Evolutionary conservation across 129 eudicot genomes (phyloP).

Genomic region (Smallanthus sonchifolius): DNA sequence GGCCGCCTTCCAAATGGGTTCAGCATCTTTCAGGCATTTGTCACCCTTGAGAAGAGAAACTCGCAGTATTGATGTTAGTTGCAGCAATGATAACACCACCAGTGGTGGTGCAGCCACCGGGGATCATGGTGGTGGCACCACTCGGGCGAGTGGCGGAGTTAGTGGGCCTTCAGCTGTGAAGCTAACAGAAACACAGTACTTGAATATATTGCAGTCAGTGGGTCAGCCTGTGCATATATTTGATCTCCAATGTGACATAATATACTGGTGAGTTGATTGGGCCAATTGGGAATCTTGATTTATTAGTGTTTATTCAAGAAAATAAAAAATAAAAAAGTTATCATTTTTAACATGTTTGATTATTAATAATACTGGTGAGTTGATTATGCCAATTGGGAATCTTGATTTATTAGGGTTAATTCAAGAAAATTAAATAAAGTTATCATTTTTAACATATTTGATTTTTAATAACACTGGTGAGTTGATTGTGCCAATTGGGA

Average conservation of each 20-base stretch:
- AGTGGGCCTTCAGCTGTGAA: constrained; percentile 46
- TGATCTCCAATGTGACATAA: constrained; percentile 47
- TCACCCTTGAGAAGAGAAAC: constrained; percentile 91
- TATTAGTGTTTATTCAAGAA: no score
- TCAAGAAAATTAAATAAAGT: not conserved
- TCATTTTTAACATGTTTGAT: no score
- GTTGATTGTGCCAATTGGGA: no score
- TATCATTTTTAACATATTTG: not conserved
- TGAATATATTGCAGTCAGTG: constrained; percentile 93
- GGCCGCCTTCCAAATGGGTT: constrained; percentile 50
- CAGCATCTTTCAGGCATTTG: constrained; percentile 62
- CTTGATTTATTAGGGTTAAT: not conserved
- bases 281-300: not conserved
- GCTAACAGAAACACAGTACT: constrained; percentile 77
- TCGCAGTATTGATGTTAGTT: constrained; percentile 31
- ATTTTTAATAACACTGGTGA: not conserved
- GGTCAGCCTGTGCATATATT: constrained; percentile 90
- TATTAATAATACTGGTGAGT: not conserved
- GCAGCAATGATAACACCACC: constrained; percentile 11
- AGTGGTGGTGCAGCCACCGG: not conserved
- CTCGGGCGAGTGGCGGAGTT: constrained; percentile 26
- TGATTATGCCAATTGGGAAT: not conserved
- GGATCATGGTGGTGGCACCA: not conserved
- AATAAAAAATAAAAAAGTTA: no score
- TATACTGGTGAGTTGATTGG: constrained; percentile 70